Conservation (phyloP, 306 rosid species). For the Cucumis melo region DNA sequence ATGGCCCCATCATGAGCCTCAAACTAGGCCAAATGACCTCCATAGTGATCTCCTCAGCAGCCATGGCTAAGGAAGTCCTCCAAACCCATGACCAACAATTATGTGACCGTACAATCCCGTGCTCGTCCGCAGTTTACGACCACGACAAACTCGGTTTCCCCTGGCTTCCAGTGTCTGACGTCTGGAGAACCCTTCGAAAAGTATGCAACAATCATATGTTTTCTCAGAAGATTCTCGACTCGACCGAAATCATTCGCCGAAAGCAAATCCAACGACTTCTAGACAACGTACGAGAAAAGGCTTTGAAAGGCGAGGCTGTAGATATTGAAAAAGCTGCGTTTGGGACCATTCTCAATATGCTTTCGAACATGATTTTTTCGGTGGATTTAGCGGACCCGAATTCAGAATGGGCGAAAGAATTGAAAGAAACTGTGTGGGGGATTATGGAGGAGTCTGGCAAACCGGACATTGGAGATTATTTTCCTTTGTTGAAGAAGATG, state of each 20-base stretch:
- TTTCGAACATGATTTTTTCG: constrained; percentile 32
- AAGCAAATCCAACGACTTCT: background rate
- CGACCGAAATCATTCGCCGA: background rate
- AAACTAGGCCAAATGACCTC: constrained; percentile 39
- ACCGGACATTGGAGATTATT: constrained; percentile 24
- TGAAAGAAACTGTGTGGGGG: constrained; percentile 10
- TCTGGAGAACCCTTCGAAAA: constrained; percentile 32
- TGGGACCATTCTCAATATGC: constrained; percentile 17
- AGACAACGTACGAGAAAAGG: constrained; percentile 5
- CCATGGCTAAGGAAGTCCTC: constrained; percentile 11
- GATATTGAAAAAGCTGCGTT: constrained; percentile 33
- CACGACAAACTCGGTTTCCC: constrained; percentile 17
- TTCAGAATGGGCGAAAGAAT: background rate
- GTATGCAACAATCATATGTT: constrained; percentile 19
- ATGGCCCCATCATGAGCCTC: constrained; percentile 39
- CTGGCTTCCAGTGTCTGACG: constrained; percentile 18
- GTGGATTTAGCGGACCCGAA: constrained; percentile 13
- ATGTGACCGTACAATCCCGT: constrained; percentile 22
- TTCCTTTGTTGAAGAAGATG: constrained; percentile 38
- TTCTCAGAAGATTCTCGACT: constrained; percentile 23
- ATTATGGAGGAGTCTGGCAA: constrained; percentile 44
- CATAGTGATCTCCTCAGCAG: constrained; percentile 21
- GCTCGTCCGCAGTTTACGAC: background rate
- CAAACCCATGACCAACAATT: constrained; percentile 22
- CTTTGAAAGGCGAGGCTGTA: constrained; percentile 13